Evolutionary conservation across 1,139 yeast species (phyloP), one percentile per base, ranked within the genome.

Genomic region (Arxiozyma telluris): DNA sequence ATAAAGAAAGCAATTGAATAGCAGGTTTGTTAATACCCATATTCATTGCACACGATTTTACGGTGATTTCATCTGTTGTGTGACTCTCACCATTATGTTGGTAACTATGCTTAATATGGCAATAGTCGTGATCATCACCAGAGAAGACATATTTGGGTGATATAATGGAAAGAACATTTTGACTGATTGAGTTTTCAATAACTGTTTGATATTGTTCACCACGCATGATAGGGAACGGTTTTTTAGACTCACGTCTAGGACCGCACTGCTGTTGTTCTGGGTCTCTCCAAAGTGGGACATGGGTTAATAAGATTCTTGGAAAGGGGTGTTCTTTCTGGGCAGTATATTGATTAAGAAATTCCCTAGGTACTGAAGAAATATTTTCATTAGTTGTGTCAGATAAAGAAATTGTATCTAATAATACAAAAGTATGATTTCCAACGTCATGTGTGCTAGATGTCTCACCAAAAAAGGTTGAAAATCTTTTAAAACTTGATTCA

Each of bases 41-140:
- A 22, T 96, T 90, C 96, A 93, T 88, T 2, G 96, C 87, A 54
- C 87, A 82, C 0, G 96, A 81, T 66, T 93, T 93, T 20, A 90
- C 90, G 0, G 97, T 87, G 57, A 86, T 82, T 68, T 93, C 98
- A 51, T 84, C 81, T 0, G 87, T 79, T 12, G 63, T 59, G 18
- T 65, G 65, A 0, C 53, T 34, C 1, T 70, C 70, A 1, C 75
- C 74, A 27, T 68, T 66, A 15, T 55, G 60, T 5, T 57, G 52
- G 59, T 77, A 81, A 1, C 76, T 69, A 63, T 90, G 96, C 15
- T 73, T 70, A 17, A 87, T 79, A 59, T 86, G 90, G 70, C 98
- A 93, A 60, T 89, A 91, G 68, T 93, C 98, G 71, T 93, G 98
- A 67, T 93, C 98, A 66, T 93, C 98, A 0, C 98, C 98, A 4